These are phyloP conservation scores for Colletotrichum sp. DNA, from an alignment of 2,329 filamentous ascomycete genomes.

Conservation along the genomic window DNA sequence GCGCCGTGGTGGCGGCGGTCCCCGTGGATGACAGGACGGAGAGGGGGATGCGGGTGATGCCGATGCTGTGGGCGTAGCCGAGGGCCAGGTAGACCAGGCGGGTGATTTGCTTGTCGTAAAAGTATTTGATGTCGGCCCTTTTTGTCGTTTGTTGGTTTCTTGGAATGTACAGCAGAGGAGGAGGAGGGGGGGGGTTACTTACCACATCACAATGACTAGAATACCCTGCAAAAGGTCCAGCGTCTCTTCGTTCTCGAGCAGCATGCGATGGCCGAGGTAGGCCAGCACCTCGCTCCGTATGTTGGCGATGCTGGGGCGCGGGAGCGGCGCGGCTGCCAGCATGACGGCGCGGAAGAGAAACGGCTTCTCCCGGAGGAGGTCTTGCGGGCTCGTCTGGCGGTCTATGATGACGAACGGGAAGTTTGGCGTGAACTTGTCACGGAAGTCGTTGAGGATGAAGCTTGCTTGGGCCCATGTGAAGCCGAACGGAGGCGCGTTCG, in stretches of 20 bases:
- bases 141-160: background rate
- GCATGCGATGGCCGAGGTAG: constrained; percentile 45
- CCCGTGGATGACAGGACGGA: background rate
- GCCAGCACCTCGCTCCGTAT: constrained; percentile 46
- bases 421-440: constrained; percentile 33
- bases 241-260: constrained; percentile 44
- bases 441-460: constrained; percentile 37
- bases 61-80: constrained; percentile 46
- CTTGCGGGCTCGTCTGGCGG: constrained; percentile 30
- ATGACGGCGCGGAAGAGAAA: constrained; percentile 44
- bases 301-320: constrained; percentile 32
- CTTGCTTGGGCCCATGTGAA: constrained; percentile 44
- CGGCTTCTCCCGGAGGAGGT: constrained; percentile 37
- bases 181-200: constrained; percentile 3
- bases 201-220: constrained; percentile 52
- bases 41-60: constrained; percentile 31
- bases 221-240: constrained; percentile 53
- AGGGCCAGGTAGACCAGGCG: constrained; percentile 44
- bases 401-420: constrained; percentile 44
- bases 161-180: background rate
- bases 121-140: constrained; percentile 40
- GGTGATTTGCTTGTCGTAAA: constrained; percentile 38
- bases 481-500: constrained; percentile 33
- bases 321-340: constrained; percentile 37
- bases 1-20: background rate